Percentiles rank a stretch among this genome's conserved stretches.
These are phyloP conservation scores for Dactylis glomerata DNA, from an alignment of 176 grass and related monocot species.

Conservation along the genomic window DNA sequence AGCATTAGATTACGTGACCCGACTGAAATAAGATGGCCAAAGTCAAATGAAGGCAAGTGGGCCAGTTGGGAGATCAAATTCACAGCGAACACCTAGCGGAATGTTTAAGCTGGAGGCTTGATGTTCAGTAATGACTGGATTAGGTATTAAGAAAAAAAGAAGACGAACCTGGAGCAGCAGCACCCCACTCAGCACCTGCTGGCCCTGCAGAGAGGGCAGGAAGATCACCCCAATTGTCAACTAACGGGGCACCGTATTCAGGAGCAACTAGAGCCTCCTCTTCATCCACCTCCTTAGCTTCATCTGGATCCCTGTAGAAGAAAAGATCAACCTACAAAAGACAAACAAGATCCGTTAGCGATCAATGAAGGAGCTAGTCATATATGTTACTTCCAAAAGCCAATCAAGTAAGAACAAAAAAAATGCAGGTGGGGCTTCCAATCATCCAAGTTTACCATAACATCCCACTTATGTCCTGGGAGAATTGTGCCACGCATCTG, in stretches of 20 bases:
- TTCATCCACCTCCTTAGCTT: conserved; percentile 52
- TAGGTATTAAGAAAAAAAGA: not conserved
- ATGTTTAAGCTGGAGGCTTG: not conserved
- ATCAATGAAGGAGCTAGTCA: not conserved
- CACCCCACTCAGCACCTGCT: conserved; percentile 33
- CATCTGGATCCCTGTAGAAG: not conserved
- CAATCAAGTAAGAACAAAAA: not conserved
- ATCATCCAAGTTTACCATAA: conserved; percentile 57
- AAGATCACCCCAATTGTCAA: conserved; percentile 37
- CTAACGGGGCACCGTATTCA: conserved; percentile 9
- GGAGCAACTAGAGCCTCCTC: conserved; percentile 46
- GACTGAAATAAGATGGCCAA: not conserved
- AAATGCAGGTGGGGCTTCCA: not conserved
- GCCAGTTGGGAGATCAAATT: not conserved
- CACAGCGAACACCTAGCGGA: not conserved
- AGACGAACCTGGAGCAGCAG: conserved; percentile 41
- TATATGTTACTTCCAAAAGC: not conserved
- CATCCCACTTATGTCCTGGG: conserved; percentile 75
- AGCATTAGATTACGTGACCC: not conserved
- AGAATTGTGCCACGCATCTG: conserved; percentile 86
- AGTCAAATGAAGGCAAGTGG: not conserved
- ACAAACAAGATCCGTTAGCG: not conserved
- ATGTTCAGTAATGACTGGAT: not conserved
- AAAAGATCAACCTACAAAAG: conserved; percentile 2
- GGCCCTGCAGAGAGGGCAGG: conserved; percentile 25